phyloP scores from a whole-genome alignment of 768 basidiomycete genomes.

The Lenzites betulinus region DNA sequence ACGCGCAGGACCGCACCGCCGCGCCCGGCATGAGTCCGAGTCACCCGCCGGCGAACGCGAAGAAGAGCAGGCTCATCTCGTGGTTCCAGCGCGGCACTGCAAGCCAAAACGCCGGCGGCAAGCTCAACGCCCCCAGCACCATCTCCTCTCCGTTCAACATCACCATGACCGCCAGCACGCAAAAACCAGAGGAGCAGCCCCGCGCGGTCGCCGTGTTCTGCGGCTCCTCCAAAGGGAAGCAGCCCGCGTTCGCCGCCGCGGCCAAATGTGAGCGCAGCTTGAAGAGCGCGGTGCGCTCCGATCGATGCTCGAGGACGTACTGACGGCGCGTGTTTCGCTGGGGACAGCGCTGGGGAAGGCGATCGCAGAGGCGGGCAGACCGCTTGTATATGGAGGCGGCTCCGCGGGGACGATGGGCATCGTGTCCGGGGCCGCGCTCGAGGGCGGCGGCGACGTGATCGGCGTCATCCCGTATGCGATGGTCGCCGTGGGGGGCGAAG shows the following conservation, averaged over 20 bases:
- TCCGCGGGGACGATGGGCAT: conserved; percentile 84
- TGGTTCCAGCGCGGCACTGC: conserved; percentile 15
- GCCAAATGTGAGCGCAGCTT: conserved; percentile 67
- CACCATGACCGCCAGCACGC: conserved; percentile 8
- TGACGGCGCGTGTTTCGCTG: background rate
- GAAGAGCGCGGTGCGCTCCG: background rate
- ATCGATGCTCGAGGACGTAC: background rate
- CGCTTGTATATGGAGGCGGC: conserved; percentile 89
- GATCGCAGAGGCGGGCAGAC: conserved; percentile 57
- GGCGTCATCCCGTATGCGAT: conserved; percentile 84
- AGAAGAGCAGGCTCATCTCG: conserved; percentile 6
- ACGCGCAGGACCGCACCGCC: no score
- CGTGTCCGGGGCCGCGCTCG: conserved; percentile 65
- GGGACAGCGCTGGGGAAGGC: conserved; percentile 73
- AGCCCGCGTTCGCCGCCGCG: conserved; percentile 62
- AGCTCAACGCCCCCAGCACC: background rate
- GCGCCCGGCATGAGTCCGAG: background rate
- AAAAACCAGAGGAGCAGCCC: conserved; percentile 11
- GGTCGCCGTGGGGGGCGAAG: conserved; percentile 63
- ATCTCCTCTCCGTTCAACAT: conserved; percentile 18
- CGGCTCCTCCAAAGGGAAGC: conserved; percentile 69
- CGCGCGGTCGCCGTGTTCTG: conserved; percentile 79
- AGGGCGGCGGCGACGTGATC: conserved; percentile 69
- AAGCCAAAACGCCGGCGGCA: background rate
- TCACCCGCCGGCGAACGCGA: background rate